Percentiles rank a stretch among this genome's conserved stretches.
Evolutionary conservation across 192 early-diverging fungal species (phyloP).

Genomic region (Dispira parvispora): DNA sequence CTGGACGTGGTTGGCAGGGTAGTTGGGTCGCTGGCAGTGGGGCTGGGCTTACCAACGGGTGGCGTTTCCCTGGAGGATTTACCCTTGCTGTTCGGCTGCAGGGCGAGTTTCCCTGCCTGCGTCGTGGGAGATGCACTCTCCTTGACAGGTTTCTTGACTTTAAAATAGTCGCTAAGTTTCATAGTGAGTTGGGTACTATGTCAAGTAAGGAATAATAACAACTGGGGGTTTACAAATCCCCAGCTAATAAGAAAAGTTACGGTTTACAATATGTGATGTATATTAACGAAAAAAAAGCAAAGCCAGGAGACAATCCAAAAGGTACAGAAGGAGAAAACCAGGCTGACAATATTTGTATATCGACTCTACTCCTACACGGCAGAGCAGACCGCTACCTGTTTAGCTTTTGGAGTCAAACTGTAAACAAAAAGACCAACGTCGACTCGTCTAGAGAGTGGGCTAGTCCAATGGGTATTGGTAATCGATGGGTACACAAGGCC

Average conservation of each 20-base stretch:
- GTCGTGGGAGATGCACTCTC: neutral
- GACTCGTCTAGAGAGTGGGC: too few relatives aligned
- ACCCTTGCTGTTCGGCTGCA: too few relatives aligned
- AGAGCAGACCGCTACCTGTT: too few relatives aligned
- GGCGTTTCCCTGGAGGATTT: too few relatives aligned
- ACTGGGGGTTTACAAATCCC: neutral
- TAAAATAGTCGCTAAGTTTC: constrained; percentile 5
- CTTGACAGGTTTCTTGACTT: neutral
- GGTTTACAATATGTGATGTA: neutral
- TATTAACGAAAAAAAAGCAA: neutral
- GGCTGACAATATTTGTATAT: neutral
- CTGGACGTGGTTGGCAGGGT: neutral
- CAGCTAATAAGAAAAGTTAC: neutral
- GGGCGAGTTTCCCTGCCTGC: neutral
- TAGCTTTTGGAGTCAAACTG: too few relatives aligned
- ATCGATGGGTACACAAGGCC: too few relatives aligned
- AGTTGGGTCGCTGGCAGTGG: neutral
- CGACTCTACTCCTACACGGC: neutral
- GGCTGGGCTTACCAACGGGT: too few relatives aligned
- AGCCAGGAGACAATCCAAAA: neutral
- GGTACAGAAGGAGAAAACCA: neutral
- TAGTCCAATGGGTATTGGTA: too few relatives aligned
- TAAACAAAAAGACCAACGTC: too few relatives aligned
- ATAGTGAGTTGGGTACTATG: neutral
- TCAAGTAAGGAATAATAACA: neutral